Evolutionary conservation across 345 rosid species (phyloP).

Genomic region (Eucalyptus regnans): DNA sequence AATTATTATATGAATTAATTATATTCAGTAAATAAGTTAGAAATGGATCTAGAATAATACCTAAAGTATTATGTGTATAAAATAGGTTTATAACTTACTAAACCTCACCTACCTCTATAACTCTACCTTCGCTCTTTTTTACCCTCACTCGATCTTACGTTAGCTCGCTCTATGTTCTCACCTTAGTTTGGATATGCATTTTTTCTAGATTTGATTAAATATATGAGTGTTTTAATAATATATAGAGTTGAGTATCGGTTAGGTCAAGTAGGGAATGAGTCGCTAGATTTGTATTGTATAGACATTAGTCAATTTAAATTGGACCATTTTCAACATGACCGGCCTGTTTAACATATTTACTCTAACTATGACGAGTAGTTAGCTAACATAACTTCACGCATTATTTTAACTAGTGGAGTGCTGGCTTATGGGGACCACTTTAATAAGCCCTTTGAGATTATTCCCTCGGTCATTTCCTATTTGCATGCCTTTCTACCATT

Average conservation of each 20-base stretch:
- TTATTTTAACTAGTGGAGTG: neutral
- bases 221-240: too few species aligned
- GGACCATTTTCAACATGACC: accelerated
- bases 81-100: too few species aligned
- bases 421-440: accelerated
- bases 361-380: too few species aligned
- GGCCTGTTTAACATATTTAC: accelerated
- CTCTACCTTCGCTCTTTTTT: accelerated
- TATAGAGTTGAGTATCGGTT: accelerated
- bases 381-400: accelerated
- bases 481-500: neutral
- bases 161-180: too few species aligned
- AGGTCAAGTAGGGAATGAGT: accelerated
- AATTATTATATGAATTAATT: too few species aligned
- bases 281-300: too few species aligned
- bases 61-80: too few species aligned
- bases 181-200: too few species aligned
- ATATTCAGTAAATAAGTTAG: accelerated
- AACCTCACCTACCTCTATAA: neutral
- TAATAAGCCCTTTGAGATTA: neutral
- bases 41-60: too few species aligned
- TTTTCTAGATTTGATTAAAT: neutral
- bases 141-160: accelerated
- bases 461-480: neutral
- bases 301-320: too few species aligned